These are phyloP conservation scores for Trypanosoma congolense DNA, from an alignment of 208 protist genomes.

Conservation along the genomic window DNA sequence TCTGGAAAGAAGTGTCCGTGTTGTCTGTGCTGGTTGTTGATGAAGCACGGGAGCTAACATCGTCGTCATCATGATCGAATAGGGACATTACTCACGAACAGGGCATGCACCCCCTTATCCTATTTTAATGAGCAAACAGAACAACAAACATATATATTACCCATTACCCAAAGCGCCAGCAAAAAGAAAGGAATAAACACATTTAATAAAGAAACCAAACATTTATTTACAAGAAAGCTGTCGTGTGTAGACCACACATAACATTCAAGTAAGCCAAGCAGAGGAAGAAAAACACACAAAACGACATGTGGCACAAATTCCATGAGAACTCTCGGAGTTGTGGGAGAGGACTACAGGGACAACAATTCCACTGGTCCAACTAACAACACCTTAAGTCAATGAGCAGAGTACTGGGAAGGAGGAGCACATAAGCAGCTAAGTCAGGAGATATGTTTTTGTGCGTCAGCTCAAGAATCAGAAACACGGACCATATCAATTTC, in stretches of 20 bases:
- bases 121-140: conserved; percentile 10
- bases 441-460: conserved; percentile 63
- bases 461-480: conserved; percentile 61
- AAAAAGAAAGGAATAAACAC: too few relatives aligned
- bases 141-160: too few relatives aligned
- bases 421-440: not conserved
- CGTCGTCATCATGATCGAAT: conserved; percentile 24
- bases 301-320: too few relatives aligned
- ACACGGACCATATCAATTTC: conserved; percentile 81
- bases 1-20: too few relatives aligned
- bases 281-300: too few relatives aligned
- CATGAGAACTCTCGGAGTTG: conserved; percentile 21
- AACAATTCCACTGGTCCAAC: conserved; percentile 15
- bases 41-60: conserved; percentile 1
- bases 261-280: conserved; percentile 8
- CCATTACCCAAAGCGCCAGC: too few relatives aligned
- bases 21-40: not conserved
- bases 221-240: too few relatives aligned
- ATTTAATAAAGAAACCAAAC: too few relatives aligned
- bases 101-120: conserved; percentile 2
- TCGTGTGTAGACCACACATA: conserved; percentile 12
- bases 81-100: conserved; percentile 18
- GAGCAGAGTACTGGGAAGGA: not conserved
- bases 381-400: conserved; percentile 18
- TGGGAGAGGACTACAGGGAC: conserved; percentile 23